These are phyloP conservation scores for Schwanniomyces vanrijiae DNA, from an alignment of 805 yeast genomes.

Conservation along the genomic window DNA sequence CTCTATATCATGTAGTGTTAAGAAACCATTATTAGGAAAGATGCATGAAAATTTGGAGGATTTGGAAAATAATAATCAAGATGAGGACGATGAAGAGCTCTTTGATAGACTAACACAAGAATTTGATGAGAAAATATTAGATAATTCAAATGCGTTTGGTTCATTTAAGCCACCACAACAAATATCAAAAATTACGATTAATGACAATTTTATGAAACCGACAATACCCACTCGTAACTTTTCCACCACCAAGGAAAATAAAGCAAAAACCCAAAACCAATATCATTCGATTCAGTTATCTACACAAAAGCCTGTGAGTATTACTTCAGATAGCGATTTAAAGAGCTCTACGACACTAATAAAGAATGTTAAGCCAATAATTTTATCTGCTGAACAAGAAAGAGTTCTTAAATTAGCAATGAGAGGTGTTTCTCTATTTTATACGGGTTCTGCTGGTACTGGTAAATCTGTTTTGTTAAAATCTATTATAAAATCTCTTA, in stretches of 20 bases:
- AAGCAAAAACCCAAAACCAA: conserved; percentile 4
- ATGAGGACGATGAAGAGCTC: background rate
- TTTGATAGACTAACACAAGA: background rate
- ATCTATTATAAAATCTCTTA: conserved; percentile 56
- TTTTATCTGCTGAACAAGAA: conserved; percentile 57
- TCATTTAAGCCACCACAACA: too few relatives aligned
- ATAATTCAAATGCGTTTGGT: background rate
- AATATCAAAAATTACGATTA: background rate
- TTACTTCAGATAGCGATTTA: background rate
- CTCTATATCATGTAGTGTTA: background rate
- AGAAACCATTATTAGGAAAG: background rate
- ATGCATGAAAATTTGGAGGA: background rate
- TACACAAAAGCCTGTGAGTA: conserved; percentile 19
- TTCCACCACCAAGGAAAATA: conserved; percentile 4
- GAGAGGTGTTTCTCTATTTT: conserved; percentile 70
- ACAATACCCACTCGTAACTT: conserved; percentile 5
- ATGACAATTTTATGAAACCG: background rate
- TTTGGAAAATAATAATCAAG: background rate
- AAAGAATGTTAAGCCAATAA: conserved; percentile 36
- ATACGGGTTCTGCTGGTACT: conserved; percentile 98
- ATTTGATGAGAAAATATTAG: background rate
- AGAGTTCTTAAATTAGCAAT: conserved; percentile 64
- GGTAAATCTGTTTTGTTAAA: conserved; percentile 90
- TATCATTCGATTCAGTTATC: conserved; percentile 29
- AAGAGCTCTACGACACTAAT: conserved; percentile 1